A percentile compares a stretch with the other conserved stretches of the same genome.
Conservation (phyloP, 1,139 yeast species). For the Saccharomyces hybrid region DNA sequence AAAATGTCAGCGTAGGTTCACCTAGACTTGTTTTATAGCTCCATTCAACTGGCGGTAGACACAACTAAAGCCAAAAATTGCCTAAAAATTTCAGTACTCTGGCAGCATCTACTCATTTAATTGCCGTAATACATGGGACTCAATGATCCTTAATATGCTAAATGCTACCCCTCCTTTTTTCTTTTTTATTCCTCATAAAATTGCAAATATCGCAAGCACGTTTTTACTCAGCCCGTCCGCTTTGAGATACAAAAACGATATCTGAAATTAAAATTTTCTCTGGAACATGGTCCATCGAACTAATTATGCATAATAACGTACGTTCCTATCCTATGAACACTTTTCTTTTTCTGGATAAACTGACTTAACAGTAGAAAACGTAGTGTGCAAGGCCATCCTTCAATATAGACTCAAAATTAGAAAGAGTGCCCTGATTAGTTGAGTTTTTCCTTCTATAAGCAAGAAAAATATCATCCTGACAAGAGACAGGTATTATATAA, state of each 20-base stretch:
- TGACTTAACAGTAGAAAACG: not conserved
- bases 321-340: not conserved
- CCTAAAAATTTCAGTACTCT: not conserved
- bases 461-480: not conserved
- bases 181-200: not conserved
- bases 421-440: not conserved
- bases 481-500: not conserved
- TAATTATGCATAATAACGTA: not conserved
- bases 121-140: not conserved
- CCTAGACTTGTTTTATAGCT: not conserved
- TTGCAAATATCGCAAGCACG: conserved; percentile 1
- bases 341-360: not conserved
- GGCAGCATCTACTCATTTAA: not conserved
- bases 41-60: not conserved
- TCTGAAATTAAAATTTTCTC: not conserved
- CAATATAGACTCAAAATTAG: not conserved
- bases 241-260: not conserved
- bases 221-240: not conserved
- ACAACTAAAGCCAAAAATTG: not conserved
- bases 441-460: not conserved
- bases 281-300: not conserved
- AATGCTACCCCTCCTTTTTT: not conserved
- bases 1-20: not conserved
- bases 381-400: not conserved
- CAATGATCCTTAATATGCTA: not conserved